Percentiles rank a stretch among this genome's conserved stretches.
phyloP scores from a whole-genome alignment of 1,284 basidiomycete genomes.

The Chalciporus piperatoides region DNA sequence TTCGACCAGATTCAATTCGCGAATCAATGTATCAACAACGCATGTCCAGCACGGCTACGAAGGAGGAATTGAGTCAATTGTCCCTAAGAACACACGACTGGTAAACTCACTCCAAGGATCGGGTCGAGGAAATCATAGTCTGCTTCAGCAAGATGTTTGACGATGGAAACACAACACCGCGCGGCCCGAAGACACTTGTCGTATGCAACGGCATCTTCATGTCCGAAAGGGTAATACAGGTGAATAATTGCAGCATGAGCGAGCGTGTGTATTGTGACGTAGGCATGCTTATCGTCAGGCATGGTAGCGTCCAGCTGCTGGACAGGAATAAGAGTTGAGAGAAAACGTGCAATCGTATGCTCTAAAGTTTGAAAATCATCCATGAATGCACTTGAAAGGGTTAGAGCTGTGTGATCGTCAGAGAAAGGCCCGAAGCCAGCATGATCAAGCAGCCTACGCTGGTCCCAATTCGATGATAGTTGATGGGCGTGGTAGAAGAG shows the following conservation, averaged over 20 bases:
- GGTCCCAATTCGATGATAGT: constrained; percentile 56
- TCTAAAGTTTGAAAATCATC: constrained; percentile 62
- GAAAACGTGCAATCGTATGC: constrained; percentile 57
- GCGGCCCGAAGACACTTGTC: constrained; percentile 64
- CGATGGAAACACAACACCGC: constrained; percentile 51
- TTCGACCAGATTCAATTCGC: constrained; percentile 57
- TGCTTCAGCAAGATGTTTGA: constrained; percentile 57
- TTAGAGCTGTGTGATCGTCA: constrained; percentile 35
- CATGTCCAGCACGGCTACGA: constrained; percentile 66
- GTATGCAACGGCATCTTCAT: constrained; percentile 56
- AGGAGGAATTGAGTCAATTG: constrained; percentile 7
- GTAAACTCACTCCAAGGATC: constrained; percentile 59
- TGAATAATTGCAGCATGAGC: constrained; percentile 65
- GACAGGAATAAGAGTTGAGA: constrained; percentile 57
- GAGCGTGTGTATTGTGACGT: constrained; percentile 61
- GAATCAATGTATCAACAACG: constrained; percentile 59
- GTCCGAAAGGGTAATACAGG: constrained; percentile 58
- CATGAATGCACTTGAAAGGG: constrained; percentile 44
- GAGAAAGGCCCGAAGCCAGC: constrained; percentile 12
- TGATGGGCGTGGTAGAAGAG: constrained; percentile 64
- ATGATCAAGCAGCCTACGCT: constrained; percentile 41
- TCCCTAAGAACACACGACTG: constrained; percentile 1
- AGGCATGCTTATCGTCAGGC: constrained; percentile 55
- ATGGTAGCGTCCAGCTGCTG: constrained; percentile 58
- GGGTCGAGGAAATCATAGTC: constrained; percentile 71